A percentile compares a stretch with the other conserved stretches of the same genome.
phyloP scores from a whole-genome alignment of 768 basidiomycete genomes.

The Kwoniella dejecticola region DNA sequence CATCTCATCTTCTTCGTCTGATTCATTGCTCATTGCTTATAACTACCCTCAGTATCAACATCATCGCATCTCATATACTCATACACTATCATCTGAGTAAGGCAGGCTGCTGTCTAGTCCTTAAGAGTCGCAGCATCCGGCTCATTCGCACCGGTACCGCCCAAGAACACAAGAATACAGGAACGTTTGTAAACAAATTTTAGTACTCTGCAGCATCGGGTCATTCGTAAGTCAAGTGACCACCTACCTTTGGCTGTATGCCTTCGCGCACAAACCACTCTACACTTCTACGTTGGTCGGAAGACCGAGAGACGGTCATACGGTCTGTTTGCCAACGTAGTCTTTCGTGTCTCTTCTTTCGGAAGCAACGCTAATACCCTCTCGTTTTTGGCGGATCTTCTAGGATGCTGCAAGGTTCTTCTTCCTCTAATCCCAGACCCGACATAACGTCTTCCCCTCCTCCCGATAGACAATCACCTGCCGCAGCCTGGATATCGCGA shows the following conservation, averaged over 20 bases:
- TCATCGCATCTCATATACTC: neutral
- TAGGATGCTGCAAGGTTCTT: slow-evolving; percentile 37
- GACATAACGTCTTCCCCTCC: neutral
- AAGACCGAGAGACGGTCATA: neutral
- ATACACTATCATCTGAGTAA: neutral
- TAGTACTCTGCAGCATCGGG: slow-evolving; percentile 22
- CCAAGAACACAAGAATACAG: neutral
- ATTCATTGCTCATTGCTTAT: neutral
- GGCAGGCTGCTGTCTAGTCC: too few species aligned
- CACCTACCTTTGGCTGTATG: neutral
- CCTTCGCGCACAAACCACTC: neutral
- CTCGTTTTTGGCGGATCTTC: neutral
- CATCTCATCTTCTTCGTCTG: neutral
- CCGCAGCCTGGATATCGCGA: slow-evolving; percentile 21
- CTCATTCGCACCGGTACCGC: neutral
- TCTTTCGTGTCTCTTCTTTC: too few species aligned
- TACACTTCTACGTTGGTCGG: too few species aligned
- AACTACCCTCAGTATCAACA: neutral
- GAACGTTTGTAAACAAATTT: slow-evolving; percentile 11
- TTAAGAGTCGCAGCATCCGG: too few species aligned
- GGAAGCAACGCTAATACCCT: too few species aligned
- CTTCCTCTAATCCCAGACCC: slow-evolving; percentile 12
- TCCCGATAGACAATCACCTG: slow-evolving; percentile 18
- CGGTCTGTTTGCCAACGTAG: too few species aligned
- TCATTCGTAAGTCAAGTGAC: slow-evolving; percentile 16